These are phyloP conservation scores for Mycogone perniciosa DNA, from an alignment of 2,329 filamentous ascomycete species.

Conservation along the genomic window DNA sequence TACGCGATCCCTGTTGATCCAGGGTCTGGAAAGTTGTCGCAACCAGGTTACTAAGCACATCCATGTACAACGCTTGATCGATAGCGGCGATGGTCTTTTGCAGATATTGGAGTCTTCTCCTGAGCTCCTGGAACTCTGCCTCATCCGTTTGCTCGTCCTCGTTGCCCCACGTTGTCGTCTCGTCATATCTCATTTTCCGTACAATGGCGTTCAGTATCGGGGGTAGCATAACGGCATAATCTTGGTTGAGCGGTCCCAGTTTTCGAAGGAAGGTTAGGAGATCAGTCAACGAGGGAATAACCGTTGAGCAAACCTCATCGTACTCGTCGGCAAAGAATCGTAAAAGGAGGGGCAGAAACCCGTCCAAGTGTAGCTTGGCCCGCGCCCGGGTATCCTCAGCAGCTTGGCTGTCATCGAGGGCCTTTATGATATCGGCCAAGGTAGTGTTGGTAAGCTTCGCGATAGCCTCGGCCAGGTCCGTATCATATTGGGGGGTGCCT, in stretches of 20 bases:
- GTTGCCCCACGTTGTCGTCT: slow-evolving; percentile 86
- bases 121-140: slow-evolving; percentile 91
- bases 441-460: slow-evolving; percentile 93
- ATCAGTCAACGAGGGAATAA: slow-evolving; percentile 89
- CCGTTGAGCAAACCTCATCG: slow-evolving; percentile 93
- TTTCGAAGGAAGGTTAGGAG: slow-evolving; percentile 86
- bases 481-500: slow-evolving; percentile 83
- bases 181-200: slow-evolving; percentile 94
- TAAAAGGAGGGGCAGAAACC: slow-evolving; percentile 79
- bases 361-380: slow-evolving; percentile 75
- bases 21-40: slow-evolving; percentile 78
- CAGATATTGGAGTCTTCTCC: slow-evolving; percentile 80
- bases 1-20: slow-evolving; percentile 62
- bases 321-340: slow-evolving; percentile 97
- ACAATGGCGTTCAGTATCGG: slow-evolving; percentile 90
- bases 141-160: slow-evolving; percentile 95
- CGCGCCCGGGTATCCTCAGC: slow-evolving; percentile 60
- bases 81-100: slow-evolving; percentile 90
- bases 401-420: slow-evolving; percentile 62
- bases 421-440: slow-evolving; percentile 78
- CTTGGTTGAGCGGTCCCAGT: slow-evolving; percentile 61
- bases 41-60: slow-evolving; percentile 83
- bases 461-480: slow-evolving; percentile 88
- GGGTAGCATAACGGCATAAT: slow-evolving; percentile 76
- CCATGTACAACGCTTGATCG: slow-evolving; percentile 81